phyloP scores from a whole-genome alignment of 805 yeast genomes.

The Saitoella complicata region DNA sequence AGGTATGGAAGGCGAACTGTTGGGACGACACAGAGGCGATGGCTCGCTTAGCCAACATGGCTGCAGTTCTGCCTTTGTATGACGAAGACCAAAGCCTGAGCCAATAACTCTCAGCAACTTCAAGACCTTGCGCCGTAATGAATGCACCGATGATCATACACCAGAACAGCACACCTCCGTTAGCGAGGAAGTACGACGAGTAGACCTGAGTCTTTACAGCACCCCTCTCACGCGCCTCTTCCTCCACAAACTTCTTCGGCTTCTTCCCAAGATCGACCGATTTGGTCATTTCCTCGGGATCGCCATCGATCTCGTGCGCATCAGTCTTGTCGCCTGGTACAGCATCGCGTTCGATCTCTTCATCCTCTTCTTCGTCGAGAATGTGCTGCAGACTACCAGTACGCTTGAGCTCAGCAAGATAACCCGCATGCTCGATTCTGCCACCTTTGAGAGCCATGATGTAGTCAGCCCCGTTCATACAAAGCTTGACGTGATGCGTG shows the following conservation, averaged over 20 bases:
- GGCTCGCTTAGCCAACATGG: constrained; percentile 59
- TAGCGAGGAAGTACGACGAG: constrained; percentile 42
- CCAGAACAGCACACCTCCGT: constrained; percentile 53
- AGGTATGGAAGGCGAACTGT: constrained; percentile 42
- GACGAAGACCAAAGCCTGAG: constrained; percentile 38
- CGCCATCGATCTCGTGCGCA: constrained; percentile 24
- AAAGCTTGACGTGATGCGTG: constrained; percentile 45
- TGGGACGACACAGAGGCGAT: constrained; percentile 60
- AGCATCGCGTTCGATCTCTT: constrained; percentile 19
- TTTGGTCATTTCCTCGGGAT: constrained; percentile 42
- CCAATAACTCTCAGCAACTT: constrained; percentile 59
- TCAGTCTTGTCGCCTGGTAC: constrained; percentile 42
- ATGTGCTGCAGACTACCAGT: constrained; percentile 32
- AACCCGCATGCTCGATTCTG: constrained; percentile 47
- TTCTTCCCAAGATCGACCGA: constrained; percentile 58
- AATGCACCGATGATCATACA: constrained; percentile 31
- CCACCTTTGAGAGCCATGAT: constrained; percentile 64
- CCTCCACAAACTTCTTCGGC: constrained; percentile 51
- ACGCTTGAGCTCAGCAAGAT: constrained; percentile 38
- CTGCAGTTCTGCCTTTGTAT: constrained; percentile 50
- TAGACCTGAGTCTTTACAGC: constrained; percentile 62
- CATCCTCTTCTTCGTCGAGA: constrained; percentile 49
- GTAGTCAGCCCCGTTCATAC: constrained; percentile 56
- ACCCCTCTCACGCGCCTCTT: constrained; percentile 76
- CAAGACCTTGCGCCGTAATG: constrained; percentile 40